Base-by-base conservation (phyloP, 1,284 basidiomycete species). In the Cutaneotrichosporon cyanovorans region DNA sequence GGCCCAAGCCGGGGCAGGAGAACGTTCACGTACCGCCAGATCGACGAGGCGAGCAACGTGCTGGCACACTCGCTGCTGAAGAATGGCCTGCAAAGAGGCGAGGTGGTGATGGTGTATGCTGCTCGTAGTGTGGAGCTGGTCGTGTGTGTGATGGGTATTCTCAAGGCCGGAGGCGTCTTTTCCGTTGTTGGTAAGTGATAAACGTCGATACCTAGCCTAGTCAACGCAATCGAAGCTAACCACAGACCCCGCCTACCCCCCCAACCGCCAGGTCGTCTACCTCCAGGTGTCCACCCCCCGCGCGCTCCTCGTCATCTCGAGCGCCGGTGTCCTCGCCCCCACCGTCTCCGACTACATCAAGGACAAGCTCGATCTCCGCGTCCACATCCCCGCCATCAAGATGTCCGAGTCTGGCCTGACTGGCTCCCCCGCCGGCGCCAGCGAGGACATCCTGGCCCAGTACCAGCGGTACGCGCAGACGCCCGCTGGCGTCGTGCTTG, bases 81-180 rank as follows among this genome's bases (percentile, higher is more conserved):
- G 60, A 80, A 80, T 15, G 93, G 93, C 12, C 75, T 98, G 12
- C 78, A 93, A 71, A 77, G 90, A 22, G 93, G 93, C 58, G 95
- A 99, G 60, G 91, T 98, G 18, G 91, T 98, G 46, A 97, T 95
- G 81, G 87, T 98, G n/a, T 99, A 98, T 66, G 95, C 95, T 0
- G 84, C 96, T 61, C 82, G 95, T 38, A 90, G 88, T 57, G 92
- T 96, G 35, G 93, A 99, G 68, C 82, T 99, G 41, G 89, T 96
- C 7, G 87, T 98, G 5, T 93, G 93, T 16, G 91, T 98, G 5
- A 86, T 99, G 82, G 95, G 88, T 41, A 84, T 95, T 30, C 79
- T 98, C 60, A 98, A 98, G 74, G 90, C 88, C 2, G 95, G 95
- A 21, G 93, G 88, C 7, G 92, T 90, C 2, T 98, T 99, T 75